A percentile compares a stretch with the other conserved stretches of the same genome.
Conservation (phyloP, 352 stramenopile species). For the Phytophthora pistaciae region DNA sequence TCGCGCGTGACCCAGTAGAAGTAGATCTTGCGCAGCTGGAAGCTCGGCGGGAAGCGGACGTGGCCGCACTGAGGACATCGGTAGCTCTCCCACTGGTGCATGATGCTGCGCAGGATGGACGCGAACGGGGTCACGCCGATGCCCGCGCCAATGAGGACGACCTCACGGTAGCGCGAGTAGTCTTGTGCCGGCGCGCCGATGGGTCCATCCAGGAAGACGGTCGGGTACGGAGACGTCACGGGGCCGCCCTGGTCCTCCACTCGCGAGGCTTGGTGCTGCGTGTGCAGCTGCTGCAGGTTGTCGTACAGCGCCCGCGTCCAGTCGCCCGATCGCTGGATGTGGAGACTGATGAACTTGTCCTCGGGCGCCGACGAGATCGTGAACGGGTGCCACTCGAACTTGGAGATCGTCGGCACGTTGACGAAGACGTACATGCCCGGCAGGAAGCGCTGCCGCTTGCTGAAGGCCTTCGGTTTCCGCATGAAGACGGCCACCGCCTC, state of each 20-base stretch:
- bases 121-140: slow-evolving; percentile 81
- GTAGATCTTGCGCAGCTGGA: slow-evolving; percentile 84
- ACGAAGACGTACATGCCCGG: slow-evolving; percentile 89
- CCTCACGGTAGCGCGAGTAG: slow-evolving; percentile 63
- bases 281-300: slow-evolving; percentile 48
- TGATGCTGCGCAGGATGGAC: slow-evolving; percentile 75
- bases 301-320: slow-evolving; percentile 71
- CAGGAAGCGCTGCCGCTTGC: slow-evolving; percentile 56
- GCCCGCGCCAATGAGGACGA: slow-evolving; percentile 76
- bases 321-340: slow-evolving; percentile 75
- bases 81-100: slow-evolving; percentile 72
- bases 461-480: slow-evolving; percentile 64
- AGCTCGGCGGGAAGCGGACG: slow-evolving; percentile 70
- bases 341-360: slow-evolving; percentile 72
- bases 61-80: slow-evolving; percentile 59
- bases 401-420: slow-evolving; percentile 80
- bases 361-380: slow-evolving; percentile 88
- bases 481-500: slow-evolving; percentile 74
- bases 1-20: slow-evolving; percentile 89
- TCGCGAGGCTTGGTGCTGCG: slow-evolving; percentile 9
- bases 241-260: slow-evolving; percentile 41
- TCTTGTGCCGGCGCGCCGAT: slow-evolving; percentile 70
- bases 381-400: slow-evolving; percentile 91
- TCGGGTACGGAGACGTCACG: slow-evolving; percentile 50
- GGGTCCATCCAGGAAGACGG: slow-evolving; percentile 66